Evolutionary conservation across 78 protist species (phyloP).

Genomic region (Pigoraptor vietnamica): DNA sequence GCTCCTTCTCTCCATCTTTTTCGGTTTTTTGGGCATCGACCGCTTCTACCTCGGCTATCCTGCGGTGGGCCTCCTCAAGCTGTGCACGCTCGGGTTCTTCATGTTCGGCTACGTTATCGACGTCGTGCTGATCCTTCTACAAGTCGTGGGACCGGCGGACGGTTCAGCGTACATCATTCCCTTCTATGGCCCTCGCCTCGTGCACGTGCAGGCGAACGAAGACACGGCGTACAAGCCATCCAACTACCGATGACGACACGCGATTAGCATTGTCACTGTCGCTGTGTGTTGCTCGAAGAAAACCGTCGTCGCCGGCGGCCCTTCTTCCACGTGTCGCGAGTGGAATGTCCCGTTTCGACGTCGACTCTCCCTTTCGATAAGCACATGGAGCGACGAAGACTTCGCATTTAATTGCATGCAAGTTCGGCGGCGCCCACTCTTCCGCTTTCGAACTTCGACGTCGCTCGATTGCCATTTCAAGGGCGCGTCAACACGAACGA

Average conservation of each 20-base stretch:
- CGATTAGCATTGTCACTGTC: background rate
- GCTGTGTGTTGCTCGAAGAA: background rate
- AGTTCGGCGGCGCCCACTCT: background rate
- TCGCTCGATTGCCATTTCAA: no score
- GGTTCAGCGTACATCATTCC: background rate
- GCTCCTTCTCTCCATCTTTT: background rate
- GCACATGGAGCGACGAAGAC: no score
- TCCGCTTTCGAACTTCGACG: no score
- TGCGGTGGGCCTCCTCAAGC: background rate
- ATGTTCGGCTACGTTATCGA: background rate
- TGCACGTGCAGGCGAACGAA: background rate
- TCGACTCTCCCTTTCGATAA: no score
- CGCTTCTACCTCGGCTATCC: slow-evolving; percentile 28
- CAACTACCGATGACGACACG: background rate
- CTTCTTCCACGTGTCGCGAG: background rate
- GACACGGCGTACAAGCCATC: background rate
- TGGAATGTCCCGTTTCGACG: no score
- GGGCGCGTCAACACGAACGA: slow-evolving; percentile 3
- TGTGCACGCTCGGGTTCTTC: slow-evolving; percentile 8
- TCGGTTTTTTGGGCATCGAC: slow-evolving; percentile 8
- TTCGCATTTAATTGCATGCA: no score
- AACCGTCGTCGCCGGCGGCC: background rate
- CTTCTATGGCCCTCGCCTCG: background rate
- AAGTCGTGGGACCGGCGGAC: background rate
- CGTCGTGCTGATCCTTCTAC: background rate